These are phyloP conservation scores for Selenicereus undatus DNA, from an alignment of 148 eudicot species.

Conservation along the genomic window DNA sequence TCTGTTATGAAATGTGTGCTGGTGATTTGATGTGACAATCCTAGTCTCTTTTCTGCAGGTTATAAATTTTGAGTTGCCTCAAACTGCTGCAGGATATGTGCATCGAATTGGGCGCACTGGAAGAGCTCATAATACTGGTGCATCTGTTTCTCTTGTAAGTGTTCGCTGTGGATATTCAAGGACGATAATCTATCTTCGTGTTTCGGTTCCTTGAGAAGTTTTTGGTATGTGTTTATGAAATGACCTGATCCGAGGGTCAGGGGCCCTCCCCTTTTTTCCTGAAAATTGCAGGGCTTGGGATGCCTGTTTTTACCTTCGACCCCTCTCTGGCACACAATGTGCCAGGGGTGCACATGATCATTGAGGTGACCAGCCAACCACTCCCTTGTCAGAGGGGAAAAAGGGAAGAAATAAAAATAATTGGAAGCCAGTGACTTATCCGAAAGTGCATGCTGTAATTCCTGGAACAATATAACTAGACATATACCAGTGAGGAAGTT, in stretches of 20 bases:
- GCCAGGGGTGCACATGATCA: no score
- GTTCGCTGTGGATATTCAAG: neutral
- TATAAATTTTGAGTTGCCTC: slow-evolving; percentile 92
- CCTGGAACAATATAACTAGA: no score
- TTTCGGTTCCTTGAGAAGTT: neutral
- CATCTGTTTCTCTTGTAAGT: slow-evolving; percentile 90
- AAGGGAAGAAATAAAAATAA: no score
- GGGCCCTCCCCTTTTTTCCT: neutral
- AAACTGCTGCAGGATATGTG: slow-evolving; percentile 70
- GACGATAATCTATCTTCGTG: neutral
- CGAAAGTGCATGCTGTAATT: no score
- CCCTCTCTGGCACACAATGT: no score
- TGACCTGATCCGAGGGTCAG: neutral
- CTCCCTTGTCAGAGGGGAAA: no score
- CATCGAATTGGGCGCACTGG: slow-evolving; percentile 99
- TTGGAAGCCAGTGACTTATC: no score
- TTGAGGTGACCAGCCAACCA: no score
- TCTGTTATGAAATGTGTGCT: neutral
- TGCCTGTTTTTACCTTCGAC: no score
- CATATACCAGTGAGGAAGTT: no score
- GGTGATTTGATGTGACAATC: neutral
- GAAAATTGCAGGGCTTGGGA: no score
- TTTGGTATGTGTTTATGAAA: neutral
- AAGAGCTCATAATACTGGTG: slow-evolving; percentile 85
- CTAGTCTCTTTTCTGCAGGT: slow-evolving; percentile 43